Evolutionary conservation across 805 yeast species (phyloP), one percentile per base, ranked within the genome.

Genomic region (Candida awuae): DNA sequence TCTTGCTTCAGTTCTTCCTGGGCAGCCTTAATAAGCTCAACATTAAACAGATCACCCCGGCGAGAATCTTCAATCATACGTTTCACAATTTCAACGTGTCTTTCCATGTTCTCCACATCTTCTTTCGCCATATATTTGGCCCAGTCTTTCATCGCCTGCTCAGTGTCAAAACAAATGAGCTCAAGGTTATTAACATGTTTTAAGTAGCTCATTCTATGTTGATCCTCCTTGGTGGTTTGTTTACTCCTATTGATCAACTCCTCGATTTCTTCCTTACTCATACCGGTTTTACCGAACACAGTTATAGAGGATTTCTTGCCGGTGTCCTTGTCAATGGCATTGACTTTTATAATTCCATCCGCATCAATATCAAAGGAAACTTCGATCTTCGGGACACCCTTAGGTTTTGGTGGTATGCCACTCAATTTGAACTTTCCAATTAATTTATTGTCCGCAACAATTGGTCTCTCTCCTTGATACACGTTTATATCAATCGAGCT

Each of bases 381-480:
- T 69, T 84, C 90, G 56, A 84, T 83, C 67, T 84, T 87, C 39
- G 94, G 94, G 39, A 75, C 83, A 59, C 94, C 94, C 73, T 84
- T 83, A 53, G 90, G 86, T 49, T 84, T 81, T 44, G 94, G 86
- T 46, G 90, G 95, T 44, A 87, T 86, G 63, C 92, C 96, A 45
- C 86, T 71, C 53, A 87, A 73, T 52, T 90, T 87, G 70, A 87
- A 87, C 75, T 84, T 84, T 61, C 96, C 97, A 61, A 87, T 85
- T 61, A 86, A 73, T 71, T 85, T 87, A 78, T 87, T 88, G 74
- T 87, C 96, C 66, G 87, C 80, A 52, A 90, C 94, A 57, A 87
- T 75, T 65, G 88, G 95, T 68, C 97, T 77, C 71, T 87, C 97
- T 64, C 97, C 97, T 72, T 87, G 97, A 85, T 84, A 87, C 43